Evolutionary conservation across 1,284 basidiomycete species (phyloP).

Genomic region (Kwoniella shivajii): DNA sequence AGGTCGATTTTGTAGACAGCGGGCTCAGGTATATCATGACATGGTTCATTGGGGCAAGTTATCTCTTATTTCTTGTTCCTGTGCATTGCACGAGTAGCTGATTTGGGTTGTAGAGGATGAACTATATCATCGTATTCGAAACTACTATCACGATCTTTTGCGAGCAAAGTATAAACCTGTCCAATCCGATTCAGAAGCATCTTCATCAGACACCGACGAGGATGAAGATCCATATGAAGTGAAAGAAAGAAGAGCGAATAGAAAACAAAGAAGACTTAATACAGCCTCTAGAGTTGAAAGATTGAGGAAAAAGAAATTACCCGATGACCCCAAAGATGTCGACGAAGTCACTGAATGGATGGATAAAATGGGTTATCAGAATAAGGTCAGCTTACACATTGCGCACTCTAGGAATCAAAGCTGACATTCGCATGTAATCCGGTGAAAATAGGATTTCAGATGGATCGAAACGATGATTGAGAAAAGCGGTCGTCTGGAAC

Average conservation of each 20-base stretch:
- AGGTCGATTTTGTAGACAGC: constrained; percentile 72
- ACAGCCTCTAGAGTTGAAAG: constrained; percentile 20
- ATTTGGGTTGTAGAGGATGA: constrained; percentile 27
- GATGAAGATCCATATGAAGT: constrained; percentile 24
- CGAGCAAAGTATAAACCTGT: constrained; percentile 26
- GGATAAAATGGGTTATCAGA: constrained; percentile 68
- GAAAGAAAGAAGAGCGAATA: constrained; percentile 17
- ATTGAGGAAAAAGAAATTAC: constrained; percentile 22
- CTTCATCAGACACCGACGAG: constrained; percentile 20
- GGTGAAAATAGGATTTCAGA: constrained; percentile 23
- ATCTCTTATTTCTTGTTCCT: not conserved
- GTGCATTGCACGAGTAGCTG: too few species aligned
- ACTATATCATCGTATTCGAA: constrained; percentile 30
- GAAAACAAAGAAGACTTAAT: constrained; percentile 8
- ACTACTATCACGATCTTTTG: constrained; percentile 35
- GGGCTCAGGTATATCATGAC: constrained; percentile 69
- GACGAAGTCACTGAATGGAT: constrained; percentile 80
- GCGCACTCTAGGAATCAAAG: not conserved
- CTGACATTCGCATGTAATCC: not conserved
- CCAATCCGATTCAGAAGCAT: constrained; percentile 22
- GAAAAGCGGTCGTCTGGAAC: constrained; percentile 22
- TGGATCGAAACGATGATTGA: constrained; percentile 30
- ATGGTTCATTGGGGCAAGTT: constrained; percentile 78
- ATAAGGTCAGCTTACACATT: constrained; percentile 54
- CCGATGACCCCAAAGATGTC: constrained; percentile 58